A percentile compares a stretch with the other conserved stretches of the same genome.
phyloP scores from a whole-genome alignment of 768 basidiomycete genomes.

The Hemileccinum rubropunctum region DNA sequence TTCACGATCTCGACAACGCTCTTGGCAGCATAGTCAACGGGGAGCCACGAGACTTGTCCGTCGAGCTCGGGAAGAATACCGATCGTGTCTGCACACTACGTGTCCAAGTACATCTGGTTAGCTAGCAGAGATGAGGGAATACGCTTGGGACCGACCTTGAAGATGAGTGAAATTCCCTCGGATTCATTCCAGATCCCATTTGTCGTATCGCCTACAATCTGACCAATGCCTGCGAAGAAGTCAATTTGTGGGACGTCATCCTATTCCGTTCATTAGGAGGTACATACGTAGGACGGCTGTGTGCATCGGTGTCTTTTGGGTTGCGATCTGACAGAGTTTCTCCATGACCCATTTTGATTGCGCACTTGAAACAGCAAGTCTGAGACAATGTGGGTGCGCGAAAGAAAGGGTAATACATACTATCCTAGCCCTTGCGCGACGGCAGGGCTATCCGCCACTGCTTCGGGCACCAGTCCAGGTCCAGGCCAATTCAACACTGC shows the following conservation, averaged over 20 bases:
- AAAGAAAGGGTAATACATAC: conserved; percentile 14
- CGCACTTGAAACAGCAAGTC: conserved; percentile 10
- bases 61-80: conserved; percentile 33
- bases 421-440: conserved; percentile 34
- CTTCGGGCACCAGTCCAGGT: conserved; percentile 19
- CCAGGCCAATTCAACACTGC: conserved; percentile 22
- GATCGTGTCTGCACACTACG: conserved; percentile 38
- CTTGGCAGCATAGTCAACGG: conserved; percentile 49
- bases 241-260: background rate
- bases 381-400: background rate
- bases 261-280: background rate
- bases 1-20: conserved; percentile 45
- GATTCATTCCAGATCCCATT: conserved; percentile 56
- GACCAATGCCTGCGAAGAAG: conserved; percentile 41
- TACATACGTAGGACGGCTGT: conserved; percentile 21
- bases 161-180: conserved; percentile 33
- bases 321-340: conserved; percentile 47
- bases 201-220: conserved; percentile 50
- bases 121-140: background rate
- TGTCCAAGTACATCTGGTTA: background rate
- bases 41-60: conserved; percentile 45
- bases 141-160: conserved; percentile 23
- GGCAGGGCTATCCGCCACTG: conserved; percentile 21
- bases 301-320: conserved; percentile 21
- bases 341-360: conserved; percentile 53